Conservation (phyloP, 75 land plant genomes). For the Pseudotsuga menziesii region DNA sequence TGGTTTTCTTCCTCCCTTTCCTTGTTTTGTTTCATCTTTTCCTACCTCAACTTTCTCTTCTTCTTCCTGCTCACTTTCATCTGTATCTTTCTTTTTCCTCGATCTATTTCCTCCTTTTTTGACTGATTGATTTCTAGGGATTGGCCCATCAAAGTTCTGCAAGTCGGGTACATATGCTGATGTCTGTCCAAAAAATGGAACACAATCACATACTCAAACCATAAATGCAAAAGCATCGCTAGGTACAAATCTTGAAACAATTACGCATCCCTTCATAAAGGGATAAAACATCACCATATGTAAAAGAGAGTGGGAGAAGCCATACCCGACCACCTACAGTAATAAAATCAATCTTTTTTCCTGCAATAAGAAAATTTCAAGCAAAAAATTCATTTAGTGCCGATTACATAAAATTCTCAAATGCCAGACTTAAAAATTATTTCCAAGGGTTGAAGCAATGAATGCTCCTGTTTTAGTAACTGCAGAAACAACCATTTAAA, state of each 20-base stretch:
- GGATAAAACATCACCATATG: not conserved
- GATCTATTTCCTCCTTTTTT: slow-evolving; percentile 20
- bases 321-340: slow-evolving; percentile 92
- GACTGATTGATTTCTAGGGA: slow-evolving; percentile 14
- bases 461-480: not conserved
- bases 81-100: slow-evolving; percentile 12
- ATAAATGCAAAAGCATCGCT: not conserved
- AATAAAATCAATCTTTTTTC: slow-evolving; percentile 82
- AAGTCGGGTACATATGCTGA: slow-evolving; percentile 67
- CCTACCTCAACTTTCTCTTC: slow-evolving; percentile 10
- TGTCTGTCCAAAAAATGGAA: slow-evolving; percentile 28
- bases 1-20: not conserved
- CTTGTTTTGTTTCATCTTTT: slow-evolving; percentile 7
- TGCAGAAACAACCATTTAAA: not conserved
- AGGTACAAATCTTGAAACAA: not conserved
- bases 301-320: not conserved
- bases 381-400: not conserved
- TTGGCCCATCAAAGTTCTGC: slow-evolving; percentile 45
- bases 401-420: not conserved
- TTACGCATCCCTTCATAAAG: not conserved
- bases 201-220: not conserved
- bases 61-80: slow-evolving; percentile 15
- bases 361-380: slow-evolving; percentile 31
- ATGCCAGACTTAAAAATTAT: not conserved
- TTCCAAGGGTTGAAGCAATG: not conserved